These are phyloP conservation scores for Saraca asoca DNA, from an alignment of 331 rosid genomes.

Conservation along the genomic window DNA sequence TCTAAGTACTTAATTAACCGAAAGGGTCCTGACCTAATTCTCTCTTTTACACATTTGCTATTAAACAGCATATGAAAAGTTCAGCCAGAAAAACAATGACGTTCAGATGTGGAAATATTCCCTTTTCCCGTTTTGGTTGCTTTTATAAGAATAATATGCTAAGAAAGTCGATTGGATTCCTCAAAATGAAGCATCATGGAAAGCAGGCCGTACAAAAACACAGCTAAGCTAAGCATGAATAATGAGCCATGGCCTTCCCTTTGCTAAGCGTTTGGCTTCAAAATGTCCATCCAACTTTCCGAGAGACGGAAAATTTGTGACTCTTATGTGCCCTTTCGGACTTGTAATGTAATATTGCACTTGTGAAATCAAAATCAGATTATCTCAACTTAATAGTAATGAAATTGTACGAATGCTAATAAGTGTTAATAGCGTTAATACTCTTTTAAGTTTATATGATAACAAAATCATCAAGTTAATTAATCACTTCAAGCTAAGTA, in stretches of 20 bases:
- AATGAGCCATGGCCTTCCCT: background rate
- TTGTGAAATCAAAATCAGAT: no score
- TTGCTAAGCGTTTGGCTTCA: no score
- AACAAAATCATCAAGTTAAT: no score
- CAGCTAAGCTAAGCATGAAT: constrained; percentile 20
- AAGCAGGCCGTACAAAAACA: constrained; percentile 31
- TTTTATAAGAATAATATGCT: background rate
- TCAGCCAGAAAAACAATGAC: background rate
- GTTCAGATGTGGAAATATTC: constrained; percentile 32
- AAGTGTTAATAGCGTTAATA: no score
- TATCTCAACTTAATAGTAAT: no score
- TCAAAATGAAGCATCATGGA: constrained; percentile 39
- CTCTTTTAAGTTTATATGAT: no score
- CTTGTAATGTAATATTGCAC: no score
- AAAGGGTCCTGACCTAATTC: background rate
- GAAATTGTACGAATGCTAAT: no score
- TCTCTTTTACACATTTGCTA: constrained; percentile 9
- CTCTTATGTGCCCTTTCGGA: no score
- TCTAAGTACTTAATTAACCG: background rate
- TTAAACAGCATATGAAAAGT: background rate
- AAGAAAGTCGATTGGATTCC: background rate
- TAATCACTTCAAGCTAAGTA: no score
- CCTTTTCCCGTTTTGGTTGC: constrained; percentile 26
- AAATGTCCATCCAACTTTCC: no score
- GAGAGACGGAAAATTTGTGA: no score